These are phyloP conservation scores for Sordariomycetes sp. DNA, from an alignment of 2,329 filamentous ascomycete genomes.

Conservation along the genomic window DNA sequence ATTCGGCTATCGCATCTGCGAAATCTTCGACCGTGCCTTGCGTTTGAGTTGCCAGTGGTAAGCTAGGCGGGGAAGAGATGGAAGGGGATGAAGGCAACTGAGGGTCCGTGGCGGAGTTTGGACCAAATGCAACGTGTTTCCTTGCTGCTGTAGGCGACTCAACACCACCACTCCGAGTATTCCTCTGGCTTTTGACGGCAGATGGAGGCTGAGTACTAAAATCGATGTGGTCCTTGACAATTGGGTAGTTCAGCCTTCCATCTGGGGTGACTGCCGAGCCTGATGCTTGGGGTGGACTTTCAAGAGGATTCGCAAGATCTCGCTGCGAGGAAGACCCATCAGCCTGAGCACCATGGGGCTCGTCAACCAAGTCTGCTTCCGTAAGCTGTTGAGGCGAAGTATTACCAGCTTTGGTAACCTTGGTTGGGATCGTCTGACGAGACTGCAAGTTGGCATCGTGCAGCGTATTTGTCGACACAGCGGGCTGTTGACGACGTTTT, in stretches of 20 bases:
- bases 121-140: constrained; percentile 14
- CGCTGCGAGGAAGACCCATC: no score
- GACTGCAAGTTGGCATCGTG: no score
- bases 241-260: constrained; percentile 50
- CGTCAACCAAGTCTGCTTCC: no score
- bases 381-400: no score
- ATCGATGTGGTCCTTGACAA: constrained; percentile 69
- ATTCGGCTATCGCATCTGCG: not conserved
- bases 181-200: constrained; percentile 29
- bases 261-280: not conserved
- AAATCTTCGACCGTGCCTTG: not conserved
- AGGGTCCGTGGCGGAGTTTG: constrained; percentile 1
- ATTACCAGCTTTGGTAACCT: no score
- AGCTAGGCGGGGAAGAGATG: not conserved
- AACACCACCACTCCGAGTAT: no score
- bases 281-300: no score
- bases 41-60: not conserved
- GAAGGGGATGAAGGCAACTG: not conserved
- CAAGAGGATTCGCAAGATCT: no score
- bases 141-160: not conserved
- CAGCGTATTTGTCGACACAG: not conserved
- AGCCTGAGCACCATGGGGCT: no score
- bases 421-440: no score
- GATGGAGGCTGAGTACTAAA: constrained; percentile 53
- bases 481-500: not conserved